A percentile compares a stretch with the other conserved stretches of the same genome.
Evolutionary conservation across 306 rosid species (phyloP).

Genomic region (cucumber (Cucumis sativus)): DNA sequence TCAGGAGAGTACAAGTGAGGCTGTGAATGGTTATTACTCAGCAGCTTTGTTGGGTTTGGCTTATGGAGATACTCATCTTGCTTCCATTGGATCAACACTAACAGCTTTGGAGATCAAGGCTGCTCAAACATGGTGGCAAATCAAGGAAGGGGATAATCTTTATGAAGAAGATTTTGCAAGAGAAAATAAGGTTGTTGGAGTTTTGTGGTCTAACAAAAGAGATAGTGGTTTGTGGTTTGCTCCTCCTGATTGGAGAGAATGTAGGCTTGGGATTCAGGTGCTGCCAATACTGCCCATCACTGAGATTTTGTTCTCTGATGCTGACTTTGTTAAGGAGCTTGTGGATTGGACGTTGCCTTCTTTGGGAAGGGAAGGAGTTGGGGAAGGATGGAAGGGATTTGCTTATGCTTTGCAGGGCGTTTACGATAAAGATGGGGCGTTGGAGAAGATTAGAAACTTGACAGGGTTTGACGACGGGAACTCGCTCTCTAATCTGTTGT

Average conservation of each 20-base stretch:
- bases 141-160: slow-evolving; percentile 29
- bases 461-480: slow-evolving; percentile 60
- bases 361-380: slow-evolving; percentile 57
- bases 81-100: slow-evolving; percentile 47
- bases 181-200: slow-evolving; percentile 54
- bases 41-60: slow-evolving; percentile 74
- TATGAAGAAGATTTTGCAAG: slow-evolving; percentile 45
- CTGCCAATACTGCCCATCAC: slow-evolving; percentile 59
- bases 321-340: slow-evolving; percentile 43
- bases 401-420: slow-evolving; percentile 45
- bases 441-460: slow-evolving; percentile 37
- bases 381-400: slow-evolving; percentile 93
- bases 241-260: slow-evolving; percentile 63
- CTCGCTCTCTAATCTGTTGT: slow-evolving; percentile 60
- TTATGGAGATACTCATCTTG: slow-evolving; percentile 50
- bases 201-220: slow-evolving; percentile 72
- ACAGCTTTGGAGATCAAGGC: slow-evolving; percentile 52
- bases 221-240: slow-evolving; percentile 91
- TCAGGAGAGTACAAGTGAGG: slow-evolving; percentile 85
- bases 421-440: slow-evolving; percentile 37
- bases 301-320: slow-evolving; percentile 50
- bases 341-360: slow-evolving; percentile 68
- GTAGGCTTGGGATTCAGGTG: slow-evolving; percentile 71
- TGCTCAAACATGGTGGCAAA: slow-evolving; percentile 82
- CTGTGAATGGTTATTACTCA: slow-evolving; percentile 66